Percentiles rank a stretch among this genome's conserved stretches.
Conservation (phyloP, 331 rosid genomes). For the Pyrus hybrid region DNA sequence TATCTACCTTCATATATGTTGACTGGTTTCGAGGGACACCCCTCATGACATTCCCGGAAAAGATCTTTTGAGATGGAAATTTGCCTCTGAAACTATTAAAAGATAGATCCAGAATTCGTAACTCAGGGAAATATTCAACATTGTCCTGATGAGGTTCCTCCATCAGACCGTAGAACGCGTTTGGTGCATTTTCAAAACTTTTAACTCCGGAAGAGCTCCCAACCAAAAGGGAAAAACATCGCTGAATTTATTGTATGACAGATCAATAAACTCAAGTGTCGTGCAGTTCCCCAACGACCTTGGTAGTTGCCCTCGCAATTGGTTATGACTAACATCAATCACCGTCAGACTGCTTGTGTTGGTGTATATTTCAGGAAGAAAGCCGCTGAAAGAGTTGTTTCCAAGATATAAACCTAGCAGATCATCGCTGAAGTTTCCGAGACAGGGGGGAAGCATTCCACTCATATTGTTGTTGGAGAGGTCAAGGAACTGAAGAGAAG, state of each 20-base stretch:
- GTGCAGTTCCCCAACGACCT: not conserved
- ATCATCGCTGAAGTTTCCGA: not conserved
- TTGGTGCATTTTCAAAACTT: not conserved
- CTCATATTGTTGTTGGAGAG: not conserved
- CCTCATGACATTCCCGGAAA: not conserved
- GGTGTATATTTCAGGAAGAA: not conserved
- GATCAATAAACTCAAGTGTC: not conserved
- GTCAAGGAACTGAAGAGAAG: not conserved
- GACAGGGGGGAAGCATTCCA: not conserved
- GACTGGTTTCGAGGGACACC: not conserved
- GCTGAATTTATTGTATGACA: not conserved
- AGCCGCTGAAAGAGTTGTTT: too few relatives aligned
- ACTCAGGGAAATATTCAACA: not conserved
- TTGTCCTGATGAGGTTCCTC: not conserved
- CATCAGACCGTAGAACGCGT: not conserved
- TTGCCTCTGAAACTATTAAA: not conserved
- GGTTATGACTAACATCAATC: not conserved
- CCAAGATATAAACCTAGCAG: not conserved
- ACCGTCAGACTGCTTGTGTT: not conserved
- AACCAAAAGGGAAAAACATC: not conserved
- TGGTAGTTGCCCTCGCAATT: not conserved
- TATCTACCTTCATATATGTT: not conserved
- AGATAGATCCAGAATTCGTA: not conserved
- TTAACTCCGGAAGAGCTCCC: not conserved
- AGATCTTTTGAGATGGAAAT: not conserved